These are phyloP conservation scores for Rubroboletus satanas DNA, from an alignment of 768 basidiomycete genomes.

Conservation along the genomic window DNA sequence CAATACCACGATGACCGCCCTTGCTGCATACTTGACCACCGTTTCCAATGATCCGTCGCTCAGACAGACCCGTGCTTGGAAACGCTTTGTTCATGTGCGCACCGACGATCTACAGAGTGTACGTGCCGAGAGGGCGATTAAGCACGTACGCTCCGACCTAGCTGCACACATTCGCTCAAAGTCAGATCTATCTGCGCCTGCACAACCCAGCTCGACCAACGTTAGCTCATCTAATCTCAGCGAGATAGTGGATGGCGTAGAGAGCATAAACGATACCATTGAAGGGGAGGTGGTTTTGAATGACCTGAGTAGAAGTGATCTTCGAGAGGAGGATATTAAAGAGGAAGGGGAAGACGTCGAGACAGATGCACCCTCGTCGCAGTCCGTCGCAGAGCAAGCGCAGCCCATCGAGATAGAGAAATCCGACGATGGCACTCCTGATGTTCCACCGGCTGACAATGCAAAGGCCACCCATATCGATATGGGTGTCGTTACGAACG, in stretches of 20 bases:
- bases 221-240: slow-evolving; percentile 31
- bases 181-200: slow-evolving; percentile 25
- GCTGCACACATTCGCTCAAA: slow-evolving; percentile 60
- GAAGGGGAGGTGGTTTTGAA: slow-evolving; percentile 22
- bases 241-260: slow-evolving; percentile 30
- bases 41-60: slow-evolving; percentile 65
- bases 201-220: slow-evolving; percentile 21
- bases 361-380: neutral
- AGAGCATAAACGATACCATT: slow-evolving; percentile 28
- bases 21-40: slow-evolving; percentile 78
- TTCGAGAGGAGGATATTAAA: slow-evolving; percentile 23
- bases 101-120: slow-evolving; percentile 87
- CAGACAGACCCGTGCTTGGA: slow-evolving; percentile 70
- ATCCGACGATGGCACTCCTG: slow-evolving; percentile 19
- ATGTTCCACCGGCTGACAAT: slow-evolving; percentile 9
- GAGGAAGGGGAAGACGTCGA: slow-evolving; percentile 28
- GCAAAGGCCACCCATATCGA: slow-evolving; percentile 15
- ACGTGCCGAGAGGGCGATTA: slow-evolving; percentile 82
- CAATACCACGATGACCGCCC: slow-evolving; percentile 55
- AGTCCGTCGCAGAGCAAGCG: slow-evolving; percentile 3
- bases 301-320: slow-evolving; percentile 13
- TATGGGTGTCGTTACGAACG: slow-evolving; percentile 21
- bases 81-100: slow-evolving; percentile 79
- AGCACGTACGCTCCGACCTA: slow-evolving; percentile 81
- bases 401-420: slow-evolving; percentile 22